phyloP scores from a whole-genome alignment of 2,329 filamentous ascomycete genomes.

The Colletotrichum sansevieriae region DNA sequence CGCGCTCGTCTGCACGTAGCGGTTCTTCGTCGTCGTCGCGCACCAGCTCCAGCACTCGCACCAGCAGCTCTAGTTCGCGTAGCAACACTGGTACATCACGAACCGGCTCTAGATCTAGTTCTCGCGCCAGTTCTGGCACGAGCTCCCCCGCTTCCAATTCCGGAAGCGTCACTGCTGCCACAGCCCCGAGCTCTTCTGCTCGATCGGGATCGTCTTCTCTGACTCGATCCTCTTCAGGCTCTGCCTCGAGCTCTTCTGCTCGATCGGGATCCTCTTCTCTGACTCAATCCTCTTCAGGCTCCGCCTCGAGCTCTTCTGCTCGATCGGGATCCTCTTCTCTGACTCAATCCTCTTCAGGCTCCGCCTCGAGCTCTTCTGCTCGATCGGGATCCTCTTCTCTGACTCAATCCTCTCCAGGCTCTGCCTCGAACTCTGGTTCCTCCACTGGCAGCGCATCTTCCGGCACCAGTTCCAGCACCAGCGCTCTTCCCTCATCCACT shows the following conservation, averaged over 20 bases:
- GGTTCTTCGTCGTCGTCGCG: background rate
- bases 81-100: background rate
- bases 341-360: slow-evolving; percentile 9
- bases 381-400: slow-evolving; percentile 1
- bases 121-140: background rate
- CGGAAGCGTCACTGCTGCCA: slow-evolving; percentile 15
- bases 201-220: background rate
- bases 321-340: slow-evolving; percentile 1
- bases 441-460: background rate
- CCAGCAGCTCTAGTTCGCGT: background rate
- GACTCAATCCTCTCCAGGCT: slow-evolving; percentile 11
- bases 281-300: slow-evolving; percentile 11
- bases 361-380: background rate
- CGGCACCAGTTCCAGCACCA: background rate
- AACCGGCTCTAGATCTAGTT: background rate
- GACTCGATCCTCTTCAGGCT: slow-evolving; percentile 11
- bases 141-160: background rate
- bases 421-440: background rate
- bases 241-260: background rate
- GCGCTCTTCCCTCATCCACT: background rate
- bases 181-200: background rate
- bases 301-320: background rate
- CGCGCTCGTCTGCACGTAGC: no score
- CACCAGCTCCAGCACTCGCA: slow-evolving; percentile 3
- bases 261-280: slow-evolving; percentile 1